phyloP scores from a whole-genome alignment of 768 basidiomycete genomes.

The Epithele typhae region DNA sequence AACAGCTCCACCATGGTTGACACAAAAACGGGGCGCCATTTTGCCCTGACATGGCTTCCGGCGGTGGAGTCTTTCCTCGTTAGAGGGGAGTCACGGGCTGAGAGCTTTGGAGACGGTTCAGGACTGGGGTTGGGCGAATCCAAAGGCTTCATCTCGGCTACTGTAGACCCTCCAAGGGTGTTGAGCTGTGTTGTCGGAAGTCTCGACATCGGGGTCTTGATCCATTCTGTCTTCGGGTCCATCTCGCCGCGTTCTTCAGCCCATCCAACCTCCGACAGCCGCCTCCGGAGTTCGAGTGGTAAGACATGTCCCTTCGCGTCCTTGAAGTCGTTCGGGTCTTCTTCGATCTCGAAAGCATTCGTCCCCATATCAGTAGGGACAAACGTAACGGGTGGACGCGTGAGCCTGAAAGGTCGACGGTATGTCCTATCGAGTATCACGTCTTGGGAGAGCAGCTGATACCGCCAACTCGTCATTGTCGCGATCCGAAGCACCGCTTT shows the following conservation, averaged over 20 bases:
- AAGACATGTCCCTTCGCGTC: slow-evolving; percentile 42
- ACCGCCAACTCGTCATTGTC: slow-evolving; percentile 61
- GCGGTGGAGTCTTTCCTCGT: slow-evolving; percentile 28
- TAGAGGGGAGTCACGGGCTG: slow-evolving; percentile 33
- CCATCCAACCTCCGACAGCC: slow-evolving; percentile 75
- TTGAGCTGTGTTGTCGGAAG: slow-evolving; percentile 56
- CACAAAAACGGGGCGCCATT: slow-evolving; percentile 65
- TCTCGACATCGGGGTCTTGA: slow-evolving; percentile 62
- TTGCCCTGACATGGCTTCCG: slow-evolving; percentile 40
- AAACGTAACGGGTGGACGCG: slow-evolving; percentile 69
- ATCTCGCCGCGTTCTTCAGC: slow-evolving; percentile 50
- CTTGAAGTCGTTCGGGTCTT: slow-evolving; percentile 45
- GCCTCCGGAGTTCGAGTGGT: slow-evolving; percentile 59
- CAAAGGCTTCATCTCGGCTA: slow-evolving; percentile 20
- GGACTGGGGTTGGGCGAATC: slow-evolving; percentile 17
- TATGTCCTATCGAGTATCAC: slow-evolving; percentile 56
- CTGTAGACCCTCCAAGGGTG: slow-evolving; percentile 35
- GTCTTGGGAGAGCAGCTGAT: slow-evolving; percentile 61
- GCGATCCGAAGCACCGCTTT: slow-evolving; percentile 52
- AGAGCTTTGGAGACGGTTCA: slow-evolving; percentile 17
- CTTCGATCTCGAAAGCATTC: slow-evolving; percentile 48
- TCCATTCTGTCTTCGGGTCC: slow-evolving; percentile 55
- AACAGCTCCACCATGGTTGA: slow-evolving; percentile 53
- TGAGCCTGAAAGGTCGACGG: slow-evolving; percentile 62
- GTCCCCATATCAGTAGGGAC: slow-evolving; percentile 74